Evolutionary conservation across 2,329 filamentous ascomycete species (phyloP).

Genomic region (Huntiella bhutanensis): DNA sequence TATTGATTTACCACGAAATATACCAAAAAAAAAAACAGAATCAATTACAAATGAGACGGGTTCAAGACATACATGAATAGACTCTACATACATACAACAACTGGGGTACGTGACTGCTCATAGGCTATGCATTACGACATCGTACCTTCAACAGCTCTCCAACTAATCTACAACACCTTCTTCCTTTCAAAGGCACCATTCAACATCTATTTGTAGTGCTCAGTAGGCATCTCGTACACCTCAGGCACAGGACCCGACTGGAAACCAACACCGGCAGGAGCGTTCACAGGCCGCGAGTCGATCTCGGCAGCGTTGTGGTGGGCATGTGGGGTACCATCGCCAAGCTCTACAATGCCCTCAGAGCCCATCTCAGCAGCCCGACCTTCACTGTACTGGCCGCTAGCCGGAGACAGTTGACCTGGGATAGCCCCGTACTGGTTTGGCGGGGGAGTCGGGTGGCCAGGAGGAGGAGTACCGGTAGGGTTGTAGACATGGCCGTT

Average conservation of each 20-base stretch:
- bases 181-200: too few relatives aligned
- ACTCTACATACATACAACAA: not conserved
- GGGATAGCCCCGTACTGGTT: not conserved
- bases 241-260: conserved; percentile 17
- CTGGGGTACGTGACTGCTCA: not conserved
- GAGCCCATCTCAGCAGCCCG: conserved; percentile 12
- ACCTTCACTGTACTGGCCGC: not conserved
- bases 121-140: not conserved
- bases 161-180: not conserved
- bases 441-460: conserved; percentile 4
- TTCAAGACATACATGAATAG: not conserved
- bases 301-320: conserved; percentile 22
- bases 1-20: not conserved
- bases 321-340: conserved; percentile 17
- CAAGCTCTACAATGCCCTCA: conserved; percentile 17
- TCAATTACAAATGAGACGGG: not conserved
- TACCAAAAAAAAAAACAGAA: conserved; percentile 2
- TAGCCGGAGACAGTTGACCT: not conserved
- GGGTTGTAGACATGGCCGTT: not conserved
- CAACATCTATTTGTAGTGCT: conserved; percentile 17
- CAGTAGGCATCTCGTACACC: conserved; percentile 25
- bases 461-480: conserved; percentile 9
- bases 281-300: conserved; percentile 18
- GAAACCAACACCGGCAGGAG: conserved; percentile 13
- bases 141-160: not conserved